Evolutionary conservation across 1,284 basidiomycete genomes (phyloP).

Genomic region (Moesziomyces antarcticus): DNA sequence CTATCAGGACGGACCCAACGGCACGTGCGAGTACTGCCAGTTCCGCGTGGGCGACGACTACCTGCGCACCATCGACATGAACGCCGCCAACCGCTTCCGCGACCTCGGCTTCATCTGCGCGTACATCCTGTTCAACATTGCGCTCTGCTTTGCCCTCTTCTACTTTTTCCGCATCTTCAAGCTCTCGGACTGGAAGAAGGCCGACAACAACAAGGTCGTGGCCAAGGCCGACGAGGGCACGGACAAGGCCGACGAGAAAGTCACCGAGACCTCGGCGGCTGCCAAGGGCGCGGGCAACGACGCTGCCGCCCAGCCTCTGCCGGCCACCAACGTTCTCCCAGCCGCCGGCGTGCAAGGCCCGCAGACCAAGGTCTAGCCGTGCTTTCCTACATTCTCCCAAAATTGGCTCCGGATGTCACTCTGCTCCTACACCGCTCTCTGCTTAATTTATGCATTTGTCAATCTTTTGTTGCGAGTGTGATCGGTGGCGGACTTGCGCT

Average conservation of each 20-base stretch:
- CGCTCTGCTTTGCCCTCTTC: constrained; percentile 51
- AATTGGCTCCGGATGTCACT: no score
- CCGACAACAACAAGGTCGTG: constrained; percentile 14
- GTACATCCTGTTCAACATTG: constrained; percentile 75
- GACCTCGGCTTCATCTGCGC: constrained; percentile 72
- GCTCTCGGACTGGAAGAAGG: constrained; percentile 23
- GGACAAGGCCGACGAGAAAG: constrained; percentile 3
- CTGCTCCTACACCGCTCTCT: no score
- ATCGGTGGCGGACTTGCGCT: no score
- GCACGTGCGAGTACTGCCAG: constrained; percentile 70
- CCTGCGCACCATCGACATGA: constrained; percentile 59
- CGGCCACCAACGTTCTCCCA: constrained; percentile 10
- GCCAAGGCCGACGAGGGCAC: constrained; percentile 10
- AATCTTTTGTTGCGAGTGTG: no score
- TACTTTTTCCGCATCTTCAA: constrained; percentile 57
- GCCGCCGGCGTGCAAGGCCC: constrained; percentile 19
- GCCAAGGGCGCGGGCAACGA: constrained; percentile 17
- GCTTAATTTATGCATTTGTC: no score
- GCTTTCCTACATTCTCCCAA: no score
- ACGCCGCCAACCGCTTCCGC: constrained; percentile 42
- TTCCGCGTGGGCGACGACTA: constrained; percentile 74
- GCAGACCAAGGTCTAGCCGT: constrained; percentile 5
- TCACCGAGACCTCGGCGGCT: constrained; percentile 18
- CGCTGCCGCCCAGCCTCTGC: not conserved
- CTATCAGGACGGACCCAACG: constrained; percentile 36